Base-by-base conservation (phyloP, 768 basidiomycete species). In the Kwoniella shandongensis region DNA sequence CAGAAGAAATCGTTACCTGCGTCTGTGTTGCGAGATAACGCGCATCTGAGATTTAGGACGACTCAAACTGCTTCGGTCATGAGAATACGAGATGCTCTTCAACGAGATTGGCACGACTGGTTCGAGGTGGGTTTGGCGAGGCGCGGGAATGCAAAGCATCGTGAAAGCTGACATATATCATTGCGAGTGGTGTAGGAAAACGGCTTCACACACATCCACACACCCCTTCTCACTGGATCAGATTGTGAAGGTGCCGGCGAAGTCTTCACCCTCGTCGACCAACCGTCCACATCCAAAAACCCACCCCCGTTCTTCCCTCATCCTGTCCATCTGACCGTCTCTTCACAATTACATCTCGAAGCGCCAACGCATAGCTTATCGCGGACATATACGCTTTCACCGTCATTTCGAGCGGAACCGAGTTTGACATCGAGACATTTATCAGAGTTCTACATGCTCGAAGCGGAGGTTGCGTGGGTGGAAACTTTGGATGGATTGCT, bases 361-460 rank as follows among this genome's bases (percentile, higher is more conserved):
- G 86, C 88, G 5, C 80, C 96, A 47, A 83, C 89, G 8, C 81
- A 84, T 6, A 83, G 89, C 0, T 77, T 93, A 17, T 83, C 87
- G 0, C 84, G 93, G 18, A 88, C 89, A 1, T 99, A 92, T 79
- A 93, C 93, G 0, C 83, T 99, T 22, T 86, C 89, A 0, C 93
- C 96, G 0, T 88, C 88, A 63, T 99, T 99, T 78, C 87, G 96
- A 15, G 94, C 96, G 20, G 96, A 99, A 72, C 84, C 84, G 4
- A 88, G 87, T 2, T 82, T 86, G 64, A 97, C 94, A 1, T 83
- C 84, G 29, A 81, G 94, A n/a, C 96, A 99, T 73, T 83, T 99
- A 12, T 85, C 90, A 48, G 96, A 99, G 76, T 99, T 99, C 76
- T 97, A 91, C 88, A 99, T 99, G 96, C 84, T 97, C 51, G 96